Evolutionary conservation across 73 alveolate genomes (phyloP).

Genomic region (Diophrys appendiculata): DNA sequence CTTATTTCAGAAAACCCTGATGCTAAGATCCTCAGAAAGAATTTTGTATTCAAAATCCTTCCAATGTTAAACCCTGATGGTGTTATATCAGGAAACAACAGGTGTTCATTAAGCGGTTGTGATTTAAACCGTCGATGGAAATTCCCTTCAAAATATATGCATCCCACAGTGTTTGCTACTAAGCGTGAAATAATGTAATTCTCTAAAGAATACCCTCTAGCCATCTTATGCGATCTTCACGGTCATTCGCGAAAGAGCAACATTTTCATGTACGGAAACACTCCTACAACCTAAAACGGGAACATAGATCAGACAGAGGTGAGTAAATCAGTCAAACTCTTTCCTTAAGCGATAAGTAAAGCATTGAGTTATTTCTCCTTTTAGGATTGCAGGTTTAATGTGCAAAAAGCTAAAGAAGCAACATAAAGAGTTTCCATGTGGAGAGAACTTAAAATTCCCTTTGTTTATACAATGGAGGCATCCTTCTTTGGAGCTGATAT

Average conservation of each 20-base stretch:
- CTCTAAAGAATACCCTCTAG: background rate
- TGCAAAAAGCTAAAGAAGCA: conserved; percentile 58
- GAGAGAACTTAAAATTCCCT: conserved; percentile 36
- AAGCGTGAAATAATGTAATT: background rate
- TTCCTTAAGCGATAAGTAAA: conserved; percentile 35
- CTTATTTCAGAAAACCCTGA: conserved; percentile 35
- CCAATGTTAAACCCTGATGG: conserved; percentile 96
- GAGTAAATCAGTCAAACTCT: conserved; percentile 26
- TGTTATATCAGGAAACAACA: conserved; percentile 83
- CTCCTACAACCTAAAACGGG: conserved; percentile 11
- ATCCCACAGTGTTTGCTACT: background rate
- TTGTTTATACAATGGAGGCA: conserved; percentile 57
- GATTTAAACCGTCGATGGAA: conserved; percentile 88
- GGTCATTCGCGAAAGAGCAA: background rate
- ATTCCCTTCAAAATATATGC: conserved; percentile 45
- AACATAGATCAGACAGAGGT: conserved; percentile 20
- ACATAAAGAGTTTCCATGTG: conserved; percentile 63
- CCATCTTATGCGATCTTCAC: background rate
- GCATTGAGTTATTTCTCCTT: conserved; percentile 22
- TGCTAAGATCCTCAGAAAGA: conserved; percentile 61
- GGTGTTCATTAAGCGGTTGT: conserved; percentile 85
- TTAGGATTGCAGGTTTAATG: conserved; percentile 44
- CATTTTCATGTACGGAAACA: conserved; percentile 6
- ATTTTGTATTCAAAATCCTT: conserved; percentile 72
- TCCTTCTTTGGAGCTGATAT: conserved; percentile 63